These are phyloP conservation scores for Daedaleopsis nitida DNA, from an alignment of 768 basidiomycete species.

Conservation along the genomic window DNA sequence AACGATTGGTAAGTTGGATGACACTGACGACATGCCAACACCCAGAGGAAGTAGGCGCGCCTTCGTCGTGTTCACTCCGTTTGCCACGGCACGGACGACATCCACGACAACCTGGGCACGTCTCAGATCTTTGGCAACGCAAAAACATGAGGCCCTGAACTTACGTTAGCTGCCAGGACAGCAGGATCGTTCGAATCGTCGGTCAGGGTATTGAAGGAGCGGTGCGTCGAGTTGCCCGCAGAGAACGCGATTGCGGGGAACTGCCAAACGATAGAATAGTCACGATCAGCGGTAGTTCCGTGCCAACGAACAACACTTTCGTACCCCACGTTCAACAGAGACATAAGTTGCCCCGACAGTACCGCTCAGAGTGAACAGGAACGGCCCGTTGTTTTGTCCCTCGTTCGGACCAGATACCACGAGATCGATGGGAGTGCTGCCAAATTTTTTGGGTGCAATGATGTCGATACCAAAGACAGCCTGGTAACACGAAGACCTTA, in stretches of 20 bases:
- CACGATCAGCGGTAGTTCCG: too few relatives aligned
- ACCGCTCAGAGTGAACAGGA: constrained; percentile 33
- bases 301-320: neutral
- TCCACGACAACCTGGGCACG: constrained; percentile 20
- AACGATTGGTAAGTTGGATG: neutral
- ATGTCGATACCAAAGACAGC: constrained; percentile 33
- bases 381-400: constrained; percentile 32
- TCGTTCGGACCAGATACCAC: constrained; percentile 36
- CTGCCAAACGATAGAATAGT: constrained; percentile 7
- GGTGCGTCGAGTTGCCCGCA: constrained; percentile 31
- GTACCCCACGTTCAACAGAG: constrained; percentile 31
- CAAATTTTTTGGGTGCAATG: constrained; percentile 29
- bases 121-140: neutral
- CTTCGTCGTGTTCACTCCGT: constrained; percentile 24
- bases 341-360: constrained; percentile 34
- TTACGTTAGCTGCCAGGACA: constrained; percentile 29
- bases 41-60: constrained; percentile 30
- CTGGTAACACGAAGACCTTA: constrained; percentile 8
- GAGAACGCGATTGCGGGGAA: constrained; percentile 34
- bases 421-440: constrained; percentile 28
- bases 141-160: neutral
- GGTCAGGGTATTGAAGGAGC: constrained; percentile 33
- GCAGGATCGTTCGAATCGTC: constrained; percentile 29
- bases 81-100: constrained; percentile 30
- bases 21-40: constrained; percentile 29